Evolutionary conservation across 768 basidiomycete species (phyloP), one percentile per base, ranked within the genome.

Genomic region (Collybia mongolica): DNA sequence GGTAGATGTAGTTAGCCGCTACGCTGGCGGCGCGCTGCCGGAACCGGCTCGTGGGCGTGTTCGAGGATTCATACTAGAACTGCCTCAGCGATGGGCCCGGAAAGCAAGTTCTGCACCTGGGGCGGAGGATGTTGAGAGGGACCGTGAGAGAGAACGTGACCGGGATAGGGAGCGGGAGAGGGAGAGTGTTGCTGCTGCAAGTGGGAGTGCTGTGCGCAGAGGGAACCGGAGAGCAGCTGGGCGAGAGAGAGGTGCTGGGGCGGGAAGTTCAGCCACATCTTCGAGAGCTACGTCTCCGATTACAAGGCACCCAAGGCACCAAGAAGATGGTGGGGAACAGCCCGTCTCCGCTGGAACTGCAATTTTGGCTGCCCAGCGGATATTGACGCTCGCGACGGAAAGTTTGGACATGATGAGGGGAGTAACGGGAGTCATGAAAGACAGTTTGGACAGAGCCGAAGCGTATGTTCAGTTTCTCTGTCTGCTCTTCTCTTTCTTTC

Each of bases 361-460:
- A 2, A 76, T 81, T 19, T 76, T 83, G 14, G 88, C 92, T 23
- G 90, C 93, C 8, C 87, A 90, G 64, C 73, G 88, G 44, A 85
- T 96, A 17, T 64, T 96, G 56, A 83, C 85, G 6, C 81, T 96
- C 7, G 92, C 93, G 11, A 88, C 88, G 12, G 94, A 96, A 72
- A 93, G 92, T 61, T 62, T 96, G 66, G 93, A 96, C 61, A 95
- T 94, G 91, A 84, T 96, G 76, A 76, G 86, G 23, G 83, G 89
- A 23, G 90, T 94, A 23, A 90, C 90, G n/a, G 78, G 81, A 3
- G 90, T 95, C 19, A 88, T 95, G 53, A 87, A 84, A 60, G 93
- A 94, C 53, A 90, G 85, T 54, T 72, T 95, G 65, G 92, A 94
- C 64, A 75, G 86, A 48, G 93, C 93, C 24, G 93, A 95, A 64